Conservation (phyloP, 345 rosid species). For the Populus simonii region DNA sequence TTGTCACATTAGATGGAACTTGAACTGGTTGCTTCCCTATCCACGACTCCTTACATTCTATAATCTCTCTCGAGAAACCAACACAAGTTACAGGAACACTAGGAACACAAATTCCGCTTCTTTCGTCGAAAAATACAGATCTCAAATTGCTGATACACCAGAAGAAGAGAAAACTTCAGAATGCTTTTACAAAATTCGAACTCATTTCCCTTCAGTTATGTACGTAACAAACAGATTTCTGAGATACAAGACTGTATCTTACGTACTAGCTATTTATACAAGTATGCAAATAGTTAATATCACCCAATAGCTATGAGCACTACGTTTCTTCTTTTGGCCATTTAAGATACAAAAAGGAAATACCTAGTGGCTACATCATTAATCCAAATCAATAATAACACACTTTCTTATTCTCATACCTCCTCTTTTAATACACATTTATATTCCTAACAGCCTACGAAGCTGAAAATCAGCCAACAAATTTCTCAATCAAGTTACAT, state of each 20-base stretch:
- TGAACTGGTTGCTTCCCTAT: conserved; percentile 81
- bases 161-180: conserved; percentile 3
- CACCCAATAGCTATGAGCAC: background rate
- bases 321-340: background rate
- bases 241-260: background rate
- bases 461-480: background rate
- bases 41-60: conserved; percentile 90
- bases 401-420: background rate
- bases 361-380: background rate
- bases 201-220: background rate
- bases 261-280: background rate
- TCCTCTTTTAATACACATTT: background rate
- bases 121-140: conserved; percentile 66
- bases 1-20: conserved; percentile 75
- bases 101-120: conserved; percentile 40
- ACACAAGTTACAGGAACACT: conserved; percentile 35
- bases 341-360: background rate
- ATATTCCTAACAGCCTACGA: background rate
- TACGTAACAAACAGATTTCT: background rate
- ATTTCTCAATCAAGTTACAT: background rate
- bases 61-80: conserved; percentile 43
- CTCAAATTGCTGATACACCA: conserved; percentile 56
- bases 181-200: background rate
- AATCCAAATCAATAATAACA: background rate
- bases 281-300: background rate